A percentile compares a stretch with the other conserved stretches of the same genome.
phyloP scores from a whole-genome alignment of 768 basidiomycete genomes.

The Hebeloma cylindrosporum region DNA sequence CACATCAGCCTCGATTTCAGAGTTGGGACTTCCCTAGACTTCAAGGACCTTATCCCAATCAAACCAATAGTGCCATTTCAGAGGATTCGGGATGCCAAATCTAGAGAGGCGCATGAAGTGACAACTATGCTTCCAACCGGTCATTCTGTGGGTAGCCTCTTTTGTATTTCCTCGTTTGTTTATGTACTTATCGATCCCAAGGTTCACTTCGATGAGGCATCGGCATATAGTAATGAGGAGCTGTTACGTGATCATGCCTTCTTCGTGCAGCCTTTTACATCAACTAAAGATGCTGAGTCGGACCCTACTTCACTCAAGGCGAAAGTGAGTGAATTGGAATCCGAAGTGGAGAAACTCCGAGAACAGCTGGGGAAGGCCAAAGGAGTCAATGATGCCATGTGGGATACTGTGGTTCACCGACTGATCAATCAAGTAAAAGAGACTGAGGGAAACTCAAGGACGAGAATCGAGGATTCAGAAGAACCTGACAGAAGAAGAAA shows the following conservation, averaged over 20 bases:
- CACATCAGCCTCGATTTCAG: slow-evolving; percentile 62
- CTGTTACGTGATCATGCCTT: slow-evolving; percentile 64
- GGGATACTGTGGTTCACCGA: slow-evolving; percentile 79
- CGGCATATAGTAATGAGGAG: slow-evolving; percentile 50
- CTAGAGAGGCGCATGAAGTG: slow-evolving; percentile 70
- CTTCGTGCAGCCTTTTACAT: slow-evolving; percentile 52
- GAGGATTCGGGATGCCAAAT: slow-evolving; percentile 64
- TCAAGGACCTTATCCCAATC: slow-evolving; percentile 62
- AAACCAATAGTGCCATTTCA: slow-evolving; percentile 71
- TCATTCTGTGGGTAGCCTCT: slow-evolving; percentile 36
- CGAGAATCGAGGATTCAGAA: slow-evolving; percentile 10
- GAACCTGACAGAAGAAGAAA: slow-evolving; percentile 22
- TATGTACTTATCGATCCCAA: slow-evolving; percentile 6
- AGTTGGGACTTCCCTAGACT: slow-evolving; percentile 37
- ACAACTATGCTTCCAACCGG: slow-evolving; percentile 56
- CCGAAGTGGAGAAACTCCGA: slow-evolving; percentile 63
- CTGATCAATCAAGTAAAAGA: slow-evolving; percentile 34
- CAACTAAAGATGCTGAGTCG: slow-evolving; percentile 25
- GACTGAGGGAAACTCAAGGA: slow-evolving; percentile 5
- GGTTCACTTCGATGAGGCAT: slow-evolving; percentile 31
- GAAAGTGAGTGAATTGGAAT: slow-evolving; percentile 67
- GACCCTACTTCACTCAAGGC: slow-evolving; percentile 47
- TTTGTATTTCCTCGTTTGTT: slow-evolving; percentile 1
- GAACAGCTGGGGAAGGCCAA: slow-evolving; percentile 81
- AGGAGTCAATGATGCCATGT: slow-evolving; percentile 92